Percentiles rank a stretch among this genome's conserved stretches.
These are phyloP conservation scores for Fusarium sp. DNA, from an alignment of 2,329 filamentous ascomycete genomes.

Conservation along the genomic window DNA sequence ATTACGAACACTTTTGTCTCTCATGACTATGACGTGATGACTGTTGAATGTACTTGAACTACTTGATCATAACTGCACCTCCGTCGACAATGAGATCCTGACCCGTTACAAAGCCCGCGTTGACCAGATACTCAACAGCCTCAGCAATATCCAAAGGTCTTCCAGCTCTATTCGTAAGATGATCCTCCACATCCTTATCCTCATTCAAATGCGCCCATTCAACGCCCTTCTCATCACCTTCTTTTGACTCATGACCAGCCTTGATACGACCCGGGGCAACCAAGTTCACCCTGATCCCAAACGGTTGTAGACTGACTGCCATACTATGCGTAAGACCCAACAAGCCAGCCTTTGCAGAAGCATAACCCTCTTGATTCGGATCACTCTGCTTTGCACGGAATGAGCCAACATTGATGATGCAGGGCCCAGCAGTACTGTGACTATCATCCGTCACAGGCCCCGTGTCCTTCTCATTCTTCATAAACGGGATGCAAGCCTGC, in stretches of 20 bases:
- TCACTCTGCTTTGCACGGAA: conserved; percentile 19
- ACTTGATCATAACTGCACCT: conserved; percentile 16
- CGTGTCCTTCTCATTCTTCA: conserved; percentile 17
- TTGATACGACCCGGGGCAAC: conserved; percentile 18
- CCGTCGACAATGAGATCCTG: conserved; percentile 20
- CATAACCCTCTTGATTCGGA: conserved; percentile 15
- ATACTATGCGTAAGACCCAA: conserved; percentile 15
- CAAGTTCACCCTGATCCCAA: conserved; percentile 7
- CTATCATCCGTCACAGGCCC: background rate
- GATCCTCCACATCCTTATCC: conserved; percentile 17
- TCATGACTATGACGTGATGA: background rate
- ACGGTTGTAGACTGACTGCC: conserved; percentile 9
- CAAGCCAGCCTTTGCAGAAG: conserved; percentile 14
- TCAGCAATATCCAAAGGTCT: conserved; percentile 13
- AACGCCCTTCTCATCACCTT: conserved; percentile 7
- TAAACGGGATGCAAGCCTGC: conserved; percentile 10
- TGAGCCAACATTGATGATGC: conserved; percentile 15
- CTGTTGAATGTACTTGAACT: background rate
- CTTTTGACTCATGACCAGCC: conserved; percentile 2
- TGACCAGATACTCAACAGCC: conserved; percentile 18
- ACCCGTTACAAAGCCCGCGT: conserved; percentile 19
- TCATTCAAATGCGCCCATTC: conserved; percentile 12
- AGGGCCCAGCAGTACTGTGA: conserved; percentile 15
- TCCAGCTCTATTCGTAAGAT: conserved; percentile 14
- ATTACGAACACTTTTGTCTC: background rate